Conservation (phyloP, 192 early-diverging fungal species). For the Backusella westeae region DNA sequence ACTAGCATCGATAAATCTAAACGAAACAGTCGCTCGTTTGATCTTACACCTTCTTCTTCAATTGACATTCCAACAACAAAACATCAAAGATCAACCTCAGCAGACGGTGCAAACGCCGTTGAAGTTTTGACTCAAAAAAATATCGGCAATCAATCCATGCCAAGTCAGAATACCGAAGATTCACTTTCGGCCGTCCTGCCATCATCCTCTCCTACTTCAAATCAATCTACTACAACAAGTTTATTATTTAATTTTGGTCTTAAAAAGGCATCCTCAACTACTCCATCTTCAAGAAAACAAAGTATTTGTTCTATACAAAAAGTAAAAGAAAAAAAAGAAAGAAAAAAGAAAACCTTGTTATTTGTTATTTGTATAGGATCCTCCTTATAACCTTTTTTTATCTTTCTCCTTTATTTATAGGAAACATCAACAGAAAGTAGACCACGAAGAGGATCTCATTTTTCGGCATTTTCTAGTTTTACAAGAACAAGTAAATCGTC, state of each 20-base stretch:
- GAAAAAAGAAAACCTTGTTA: neutral
- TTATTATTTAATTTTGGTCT: conserved; percentile 15
- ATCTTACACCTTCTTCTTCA: conserved; percentile 1
- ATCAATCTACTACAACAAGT: neutral
- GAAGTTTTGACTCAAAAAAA: conserved; percentile 5
- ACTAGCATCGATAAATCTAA: conserved; percentile 3
- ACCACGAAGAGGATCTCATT: conserved; percentile 18
- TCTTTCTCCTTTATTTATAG: conserved; percentile 12
- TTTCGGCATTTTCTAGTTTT: conserved; percentile 23
- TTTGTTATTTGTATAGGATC: neutral
- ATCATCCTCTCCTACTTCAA: neutral
- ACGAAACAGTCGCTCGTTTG: conserved; percentile 13
- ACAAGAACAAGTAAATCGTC: conserved; percentile 17
- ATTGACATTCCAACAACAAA: neutral
- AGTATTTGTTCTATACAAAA: conserved; percentile 5
- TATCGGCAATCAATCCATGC: neutral
- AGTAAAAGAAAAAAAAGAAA: neutral
- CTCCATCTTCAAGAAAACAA: conserved; percentile 5
- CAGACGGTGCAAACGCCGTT: neutral
- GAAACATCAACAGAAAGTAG: conserved; percentile 9
- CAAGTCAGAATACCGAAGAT: conserved; percentile 7
- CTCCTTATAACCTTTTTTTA: neutral
- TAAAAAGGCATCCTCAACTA: neutral
- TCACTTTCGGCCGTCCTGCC: conserved; percentile 1
- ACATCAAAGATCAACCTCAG: conserved; percentile 11